Base-by-base conservation (phyloP, 768 basidiomycete species). In the Russula vinacea region DNA sequence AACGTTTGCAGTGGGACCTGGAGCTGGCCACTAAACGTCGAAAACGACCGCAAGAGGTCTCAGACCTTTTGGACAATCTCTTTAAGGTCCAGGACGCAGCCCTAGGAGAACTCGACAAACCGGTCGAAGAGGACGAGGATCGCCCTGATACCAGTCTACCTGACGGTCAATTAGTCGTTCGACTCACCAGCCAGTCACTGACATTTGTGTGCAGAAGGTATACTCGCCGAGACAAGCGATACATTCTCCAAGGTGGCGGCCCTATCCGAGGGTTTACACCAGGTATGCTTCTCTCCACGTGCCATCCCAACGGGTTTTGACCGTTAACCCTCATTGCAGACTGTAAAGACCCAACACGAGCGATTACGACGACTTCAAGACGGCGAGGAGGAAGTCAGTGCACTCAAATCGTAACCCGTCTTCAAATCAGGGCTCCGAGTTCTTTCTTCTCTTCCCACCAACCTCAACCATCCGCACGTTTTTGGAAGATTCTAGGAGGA, bases 1-100 rank as follows among this genome's bases (percentile, higher is more conserved):
- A 89, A 55, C 79, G 87, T 35, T 75, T 92, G 57, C 81, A 87
- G 67, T 91, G 85, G 85, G 86, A 92, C 71, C 84, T 83, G 65
- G 81, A 86, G 61, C 81, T 90, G 44, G 86, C 88, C 26, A 81
- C 82, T 55, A 83, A 83, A 62, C 81, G 92, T 52, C 84, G 88
- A 54, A 82, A 77, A 10, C 76, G 79, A 47, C 93, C 92, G 0
- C 70, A 68, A 22, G 80, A 85, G 62, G 78, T 88, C 19, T 79
- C 82, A 62, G 64, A 69, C 8, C 58, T 78, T 37, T 70, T 84
- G 60, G 67, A 71, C 42, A 76, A 81, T 53, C 73, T 78, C 45
- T 65, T 80, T 44, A 71, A 70, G 32, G 73, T 73, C 54, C 78
- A 79, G 66, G 71, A 70, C 6, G 69, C 61, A 7, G 70, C 69